Conservation (phyloP, 176 grass and related monocot genomes). For the Zea luxurians region DNA sequence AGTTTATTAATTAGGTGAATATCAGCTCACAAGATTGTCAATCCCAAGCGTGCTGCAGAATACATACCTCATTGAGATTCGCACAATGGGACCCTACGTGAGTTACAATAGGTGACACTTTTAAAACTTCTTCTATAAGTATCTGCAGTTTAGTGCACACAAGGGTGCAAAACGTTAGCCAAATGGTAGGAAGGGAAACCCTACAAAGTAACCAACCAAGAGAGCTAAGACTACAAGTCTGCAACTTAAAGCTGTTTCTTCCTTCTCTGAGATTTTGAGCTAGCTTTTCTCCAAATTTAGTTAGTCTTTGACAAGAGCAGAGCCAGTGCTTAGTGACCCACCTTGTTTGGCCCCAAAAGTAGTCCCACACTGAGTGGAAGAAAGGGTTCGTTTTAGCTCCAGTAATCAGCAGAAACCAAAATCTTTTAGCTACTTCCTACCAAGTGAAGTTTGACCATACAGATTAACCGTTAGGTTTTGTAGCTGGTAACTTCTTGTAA, state of each 20-base stretch:
- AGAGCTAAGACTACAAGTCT: conserved; percentile 11
- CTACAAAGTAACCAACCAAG: conserved; percentile 40
- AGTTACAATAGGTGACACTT: conserved; percentile 36
- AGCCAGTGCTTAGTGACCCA: conserved; percentile 35
- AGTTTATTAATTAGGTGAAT: conserved; percentile 37
- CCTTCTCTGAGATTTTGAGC: conserved; percentile 30
- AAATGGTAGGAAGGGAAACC: conserved; percentile 40
- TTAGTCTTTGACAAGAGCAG: conserved; percentile 16
- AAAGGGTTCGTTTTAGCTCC: conserved; percentile 11
- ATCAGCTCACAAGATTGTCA: conserved; percentile 40
- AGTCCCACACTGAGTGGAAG: conserved; percentile 15
- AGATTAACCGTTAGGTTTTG: conserved; percentile 40
- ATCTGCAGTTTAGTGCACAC: conserved; percentile 36
- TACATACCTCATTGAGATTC: conserved; percentile 54
- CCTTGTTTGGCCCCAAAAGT: conserved; percentile 46
- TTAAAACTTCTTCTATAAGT: conserved; percentile 56
- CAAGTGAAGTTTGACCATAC: conserved; percentile 18
- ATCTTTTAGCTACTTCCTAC: conserved; percentile 30
- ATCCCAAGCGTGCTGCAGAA: conserved; percentile 45
- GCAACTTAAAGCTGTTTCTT: conserved; percentile 22
- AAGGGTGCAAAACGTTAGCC: conserved; percentile 35
- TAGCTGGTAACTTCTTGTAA: conserved; percentile 23
- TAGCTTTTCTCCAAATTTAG: conserved; percentile 26
- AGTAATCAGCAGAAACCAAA: conserved; percentile 25
- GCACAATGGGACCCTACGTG: conserved; percentile 37